Percentiles rank a stretch among this genome's conserved stretches.
These are phyloP conservation scores for Podaxis sp. DNA, from an alignment of 768 basidiomycete genomes.

Conservation along the genomic window DNA sequence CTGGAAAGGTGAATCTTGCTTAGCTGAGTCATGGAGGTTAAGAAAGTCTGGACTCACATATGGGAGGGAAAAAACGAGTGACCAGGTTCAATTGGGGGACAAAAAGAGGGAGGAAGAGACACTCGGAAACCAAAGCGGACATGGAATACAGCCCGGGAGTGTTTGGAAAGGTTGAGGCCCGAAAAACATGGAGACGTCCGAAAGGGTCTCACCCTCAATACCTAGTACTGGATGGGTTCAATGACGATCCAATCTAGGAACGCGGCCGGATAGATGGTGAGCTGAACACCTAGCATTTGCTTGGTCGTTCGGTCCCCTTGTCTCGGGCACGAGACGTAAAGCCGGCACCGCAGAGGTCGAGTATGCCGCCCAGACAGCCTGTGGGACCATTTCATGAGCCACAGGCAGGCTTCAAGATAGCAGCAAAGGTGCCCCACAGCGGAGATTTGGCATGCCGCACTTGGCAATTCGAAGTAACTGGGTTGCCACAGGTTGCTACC, in stretches of 20 bases:
- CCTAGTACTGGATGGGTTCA: neutral
- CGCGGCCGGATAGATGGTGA: neutral
- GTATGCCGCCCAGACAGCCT: neutral
- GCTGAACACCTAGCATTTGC: neutral
- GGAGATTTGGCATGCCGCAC: neutral
- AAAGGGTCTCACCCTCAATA: constrained; percentile 4
- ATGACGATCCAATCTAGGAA: constrained; percentile 14
- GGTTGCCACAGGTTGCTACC: neutral
- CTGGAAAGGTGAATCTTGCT: neutral
- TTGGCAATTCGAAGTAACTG: neutral
- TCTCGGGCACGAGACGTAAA: too few relatives aligned
- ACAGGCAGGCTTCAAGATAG: neutral
- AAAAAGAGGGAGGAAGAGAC: neutral
- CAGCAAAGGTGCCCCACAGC: too few relatives aligned
- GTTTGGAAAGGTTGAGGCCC: neutral
- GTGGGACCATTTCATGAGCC: neutral
- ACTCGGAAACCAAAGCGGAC: neutral
- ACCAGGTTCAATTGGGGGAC: neutral
- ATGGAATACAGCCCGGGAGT: neutral
- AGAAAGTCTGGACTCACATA: neutral
- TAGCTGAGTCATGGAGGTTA: neutral
- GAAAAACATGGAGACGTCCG: neutral
- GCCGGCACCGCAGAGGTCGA: neutral
- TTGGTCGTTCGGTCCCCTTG: neutral
- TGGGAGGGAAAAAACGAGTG: neutral